Conservation (phyloP, 2,329 filamentous ascomycete species). For the Apiospora pterosperma region DNA sequence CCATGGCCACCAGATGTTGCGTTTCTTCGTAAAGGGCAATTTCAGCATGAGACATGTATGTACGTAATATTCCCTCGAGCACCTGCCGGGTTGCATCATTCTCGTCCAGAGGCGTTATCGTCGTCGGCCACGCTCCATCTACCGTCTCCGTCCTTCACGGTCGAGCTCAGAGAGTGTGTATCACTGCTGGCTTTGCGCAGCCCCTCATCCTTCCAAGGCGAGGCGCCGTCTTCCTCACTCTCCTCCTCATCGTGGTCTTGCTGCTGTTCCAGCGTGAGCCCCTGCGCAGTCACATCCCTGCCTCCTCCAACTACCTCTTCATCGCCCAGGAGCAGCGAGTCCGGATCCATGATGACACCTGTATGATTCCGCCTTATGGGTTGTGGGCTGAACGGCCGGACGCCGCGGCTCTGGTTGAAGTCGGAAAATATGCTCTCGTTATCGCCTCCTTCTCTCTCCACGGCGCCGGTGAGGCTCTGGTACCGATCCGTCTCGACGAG, state of each 20-base stretch:
- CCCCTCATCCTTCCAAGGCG: conserved; percentile 20
- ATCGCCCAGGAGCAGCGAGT: conserved; percentile 21
- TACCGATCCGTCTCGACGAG: conserved; percentile 51
- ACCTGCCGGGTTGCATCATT: neutral
- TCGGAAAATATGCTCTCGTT: conserved; percentile 53
- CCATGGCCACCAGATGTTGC: neutral
- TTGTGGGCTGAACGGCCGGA: conserved; percentile 59
- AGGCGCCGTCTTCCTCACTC: conserved; percentile 10
- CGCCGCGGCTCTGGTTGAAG: conserved; percentile 50
- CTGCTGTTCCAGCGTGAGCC: conserved; percentile 2
- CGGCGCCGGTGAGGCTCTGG: conserved; percentile 53
- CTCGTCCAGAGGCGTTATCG: neutral
- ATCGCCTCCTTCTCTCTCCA: conserved; percentile 37
- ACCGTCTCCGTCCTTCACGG: conserved; percentile 11
- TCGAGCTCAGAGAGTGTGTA: conserved; percentile 11
- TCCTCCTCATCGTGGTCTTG: conserved; percentile 13
- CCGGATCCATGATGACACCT: conserved; percentile 30
- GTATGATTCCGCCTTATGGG: conserved; percentile 32
- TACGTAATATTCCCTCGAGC: neutral
- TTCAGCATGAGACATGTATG: neutral
- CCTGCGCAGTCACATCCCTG: conserved; percentile 9
- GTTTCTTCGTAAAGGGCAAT: conserved; percentile 1
- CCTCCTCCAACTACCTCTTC: conserved; percentile 7
- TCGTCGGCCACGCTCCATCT: conserved; percentile 7
- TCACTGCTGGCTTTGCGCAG: conserved; percentile 12